Conservation (phyloP, 202 grass and related monocot genomes). For the Zizania palustris region DNA sequence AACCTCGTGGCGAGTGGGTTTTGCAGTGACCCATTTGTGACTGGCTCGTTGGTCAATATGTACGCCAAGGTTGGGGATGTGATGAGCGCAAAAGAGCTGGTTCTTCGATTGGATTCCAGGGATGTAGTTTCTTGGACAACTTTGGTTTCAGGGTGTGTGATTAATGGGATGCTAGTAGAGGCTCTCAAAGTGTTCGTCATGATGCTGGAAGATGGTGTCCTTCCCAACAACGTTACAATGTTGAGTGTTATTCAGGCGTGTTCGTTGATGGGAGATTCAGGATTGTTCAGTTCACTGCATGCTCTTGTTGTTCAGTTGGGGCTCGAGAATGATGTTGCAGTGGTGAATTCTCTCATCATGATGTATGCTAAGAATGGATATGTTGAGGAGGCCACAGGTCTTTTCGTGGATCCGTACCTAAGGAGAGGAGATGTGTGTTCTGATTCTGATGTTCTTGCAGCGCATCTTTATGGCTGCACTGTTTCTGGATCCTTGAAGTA, state of each 20-base stretch:
- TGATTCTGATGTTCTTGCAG: constrained; percentile 59
- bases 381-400: constrained; percentile 44
- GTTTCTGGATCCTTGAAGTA: constrained; percentile 51
- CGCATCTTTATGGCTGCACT: constrained; percentile 58
- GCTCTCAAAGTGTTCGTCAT: constrained; percentile 29
- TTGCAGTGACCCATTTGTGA: not conserved
- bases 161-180: too few species aligned
- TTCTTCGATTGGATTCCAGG: constrained; percentile 59
- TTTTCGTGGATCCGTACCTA: constrained; percentile 66
- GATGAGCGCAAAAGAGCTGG: constrained; percentile 46
- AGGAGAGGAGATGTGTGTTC: constrained; percentile 47
- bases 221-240: constrained; percentile 66
- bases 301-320: constrained; percentile 56
- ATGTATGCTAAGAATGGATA: constrained; percentile 77
- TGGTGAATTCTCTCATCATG: constrained; percentile 66
- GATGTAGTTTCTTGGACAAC: constrained; percentile 41
- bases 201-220: constrained; percentile 55
- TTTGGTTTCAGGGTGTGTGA: too few species aligned
- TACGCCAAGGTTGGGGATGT: constrained; percentile 63
- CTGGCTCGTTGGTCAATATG: not conserved
- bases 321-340: constrained; percentile 37
- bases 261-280: constrained; percentile 59
- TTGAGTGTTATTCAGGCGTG: constrained; percentile 69
- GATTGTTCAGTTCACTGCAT: constrained; percentile 65
- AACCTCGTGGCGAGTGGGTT: too few species aligned